Evolutionary conservation across 257 asterid genomes (phyloP), one percentile per base, ranked within the genome.

Genomic region (Craterostigma plantagineum): DNA sequence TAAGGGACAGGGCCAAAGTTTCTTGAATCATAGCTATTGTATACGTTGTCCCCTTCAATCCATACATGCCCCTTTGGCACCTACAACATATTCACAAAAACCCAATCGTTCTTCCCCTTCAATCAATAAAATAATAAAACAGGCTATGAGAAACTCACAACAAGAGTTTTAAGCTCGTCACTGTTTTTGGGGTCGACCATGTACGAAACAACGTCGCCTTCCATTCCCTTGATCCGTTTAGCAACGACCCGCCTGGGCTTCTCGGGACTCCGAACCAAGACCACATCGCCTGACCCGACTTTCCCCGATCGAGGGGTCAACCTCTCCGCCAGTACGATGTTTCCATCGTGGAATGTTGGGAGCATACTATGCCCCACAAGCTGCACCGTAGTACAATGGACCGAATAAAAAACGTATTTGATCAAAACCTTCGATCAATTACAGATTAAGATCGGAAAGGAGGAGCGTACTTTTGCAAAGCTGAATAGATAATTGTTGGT

Each of bases 51-150:
- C 13, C 93, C 96, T 53, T 84, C 82, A 9, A 84, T 58, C 96
- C 93, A 84, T 55, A 84, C 65, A 62, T 79, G 91, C 27, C 92
- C 92, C 56, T 71, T 58, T 36, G 95, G 95, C 11, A 81, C 84
- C 84, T 81, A 52, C 51, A 57, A 35, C n/a, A 10, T 39, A 16
- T 33, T 30, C 35, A 15, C 11, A 51, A 51, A 10, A 44, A 38
- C 41, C 7, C 18, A 36, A 43, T 3, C 37, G 53, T 38, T 11
- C 7, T 18, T 56, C 42, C 34, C 34, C 35, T 18, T 14, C 10
- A 39, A 50, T 16, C 16, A 23, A 50, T 11, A 33, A 35, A 13
- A 43, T 4, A 17, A 16, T 30, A 52, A 23, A 15, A 17, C 13
- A 38, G 42, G 14, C 52, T 37, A 12, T 2, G 9, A 15, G 46